Conservation (phyloP, 257 asterid species). For the Solanum lycopersicoides region DNA sequence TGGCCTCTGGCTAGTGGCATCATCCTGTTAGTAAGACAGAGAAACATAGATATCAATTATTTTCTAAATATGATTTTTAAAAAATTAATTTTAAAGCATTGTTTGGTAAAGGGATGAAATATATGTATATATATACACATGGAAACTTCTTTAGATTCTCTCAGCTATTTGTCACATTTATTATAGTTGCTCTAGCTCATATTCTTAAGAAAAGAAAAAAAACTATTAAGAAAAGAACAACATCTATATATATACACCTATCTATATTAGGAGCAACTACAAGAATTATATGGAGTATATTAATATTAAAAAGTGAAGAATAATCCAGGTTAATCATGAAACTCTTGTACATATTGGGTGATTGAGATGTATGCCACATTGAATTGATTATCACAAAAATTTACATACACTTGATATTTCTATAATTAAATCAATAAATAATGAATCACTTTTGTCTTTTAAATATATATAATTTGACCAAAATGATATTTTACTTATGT, state of each 20-base stretch:
- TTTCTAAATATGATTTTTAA: neutral
- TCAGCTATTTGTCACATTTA: neutral
- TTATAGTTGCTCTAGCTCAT: no score
- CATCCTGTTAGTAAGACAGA: neutral
- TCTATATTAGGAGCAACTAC: neutral
- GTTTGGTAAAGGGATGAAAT: neutral
- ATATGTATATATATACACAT: neutral
- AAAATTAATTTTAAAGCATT: neutral
- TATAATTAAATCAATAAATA: no score
- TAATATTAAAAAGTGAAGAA: neutral
- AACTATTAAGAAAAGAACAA: neutral
- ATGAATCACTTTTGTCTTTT: neutral
- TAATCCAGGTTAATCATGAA: neutral
- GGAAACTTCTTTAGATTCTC: neutral
- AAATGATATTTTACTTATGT: no score
- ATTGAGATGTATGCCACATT: neutral
- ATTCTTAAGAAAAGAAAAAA: neutral
- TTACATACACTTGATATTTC: neutral
- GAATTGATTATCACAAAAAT: neutral
- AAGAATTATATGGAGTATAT: neutral
- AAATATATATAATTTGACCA: no score
- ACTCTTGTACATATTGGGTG: neutral
- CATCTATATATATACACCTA: neutral
- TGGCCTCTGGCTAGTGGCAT: neutral
- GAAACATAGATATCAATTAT: neutral